Conservation (phyloP, 169 alveolate genomes). For the Besnoitia besnoiti region DNA sequence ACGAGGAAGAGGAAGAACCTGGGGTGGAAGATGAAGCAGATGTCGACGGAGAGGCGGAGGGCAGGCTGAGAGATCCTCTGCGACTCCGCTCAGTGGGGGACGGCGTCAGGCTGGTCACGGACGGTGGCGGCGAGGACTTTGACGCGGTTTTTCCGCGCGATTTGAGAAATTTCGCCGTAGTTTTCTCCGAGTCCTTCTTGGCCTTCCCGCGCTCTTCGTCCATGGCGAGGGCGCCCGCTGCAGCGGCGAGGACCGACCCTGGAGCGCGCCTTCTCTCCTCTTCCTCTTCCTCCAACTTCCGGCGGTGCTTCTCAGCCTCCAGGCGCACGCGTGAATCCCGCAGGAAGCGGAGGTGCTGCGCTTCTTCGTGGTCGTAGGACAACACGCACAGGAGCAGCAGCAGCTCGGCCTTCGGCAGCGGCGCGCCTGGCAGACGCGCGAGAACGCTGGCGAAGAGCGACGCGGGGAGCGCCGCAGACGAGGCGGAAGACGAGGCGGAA, state of each 20-base stretch:
- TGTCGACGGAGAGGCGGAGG: not conserved
- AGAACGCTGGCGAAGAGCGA: not conserved
- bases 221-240: not conserved
- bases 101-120: not conserved
- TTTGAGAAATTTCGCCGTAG: not conserved
- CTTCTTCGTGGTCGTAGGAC: conserved; percentile 39
- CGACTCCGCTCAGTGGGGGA: not conserved
- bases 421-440: not conserved
- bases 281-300: not conserved
- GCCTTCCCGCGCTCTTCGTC: not conserved
- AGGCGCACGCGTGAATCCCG: not conserved
- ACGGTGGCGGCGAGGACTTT: not conserved
- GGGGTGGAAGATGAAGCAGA: not conserved
- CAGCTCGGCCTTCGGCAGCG: conserved; percentile 52
- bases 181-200: not conserved
- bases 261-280: not conserved
- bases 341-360: conserved; percentile 42
- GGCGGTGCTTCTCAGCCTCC: not conserved
- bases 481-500: no score
- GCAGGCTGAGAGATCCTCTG: not conserved
- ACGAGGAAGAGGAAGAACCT: not conserved
- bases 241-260: not conserved
- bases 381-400: conserved; percentile 42
- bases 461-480: not conserved
- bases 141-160: not conserved